These are phyloP conservation scores for Salix dunnii DNA, from an alignment of 345 rosid genomes.

Conservation along the genomic window DNA sequence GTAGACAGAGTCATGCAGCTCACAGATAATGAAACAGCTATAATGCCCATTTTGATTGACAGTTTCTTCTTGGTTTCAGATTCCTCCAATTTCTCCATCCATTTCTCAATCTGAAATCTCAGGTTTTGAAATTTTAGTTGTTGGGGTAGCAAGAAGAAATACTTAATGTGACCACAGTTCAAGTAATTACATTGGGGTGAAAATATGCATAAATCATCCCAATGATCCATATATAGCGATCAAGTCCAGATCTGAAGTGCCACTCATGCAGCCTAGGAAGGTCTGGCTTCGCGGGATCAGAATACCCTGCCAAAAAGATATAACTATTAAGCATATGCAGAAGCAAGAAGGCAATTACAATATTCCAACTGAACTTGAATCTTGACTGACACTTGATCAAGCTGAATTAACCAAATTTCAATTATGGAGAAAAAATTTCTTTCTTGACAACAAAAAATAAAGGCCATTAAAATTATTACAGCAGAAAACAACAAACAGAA, in stretches of 20 bases:
- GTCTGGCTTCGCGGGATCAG: slow-evolving; percentile 89
- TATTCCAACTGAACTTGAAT: not conserved
- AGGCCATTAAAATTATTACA: not conserved
- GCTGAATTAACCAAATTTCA: not conserved
- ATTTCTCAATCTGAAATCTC: slow-evolving; percentile 74
- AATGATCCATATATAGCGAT: slow-evolving; percentile 92
- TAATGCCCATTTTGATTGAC: slow-evolving; percentile 59
- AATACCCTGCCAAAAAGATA: slow-evolving; percentile 54
- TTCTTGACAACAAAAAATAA: not conserved
- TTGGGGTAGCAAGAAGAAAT: slow-evolving; percentile 9
- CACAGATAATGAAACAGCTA: slow-evolving; percentile 49
- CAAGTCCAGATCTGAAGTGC: slow-evolving; percentile 98
- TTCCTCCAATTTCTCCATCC: slow-evolving; percentile 98
- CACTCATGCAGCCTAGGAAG: slow-evolving; percentile 82
- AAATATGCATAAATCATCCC: slow-evolving; percentile 95
- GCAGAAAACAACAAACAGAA: not conserved
- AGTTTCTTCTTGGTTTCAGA: slow-evolving; percentile 65
- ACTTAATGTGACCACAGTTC: not conserved
- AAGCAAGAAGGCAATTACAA: not conserved
- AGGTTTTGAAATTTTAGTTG: slow-evolving; percentile 17
- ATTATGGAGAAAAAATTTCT: not conserved
- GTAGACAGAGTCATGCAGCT: slow-evolving; percentile 32
- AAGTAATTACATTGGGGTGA: slow-evolving; percentile 75
- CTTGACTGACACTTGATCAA: not conserved
- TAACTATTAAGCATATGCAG: slow-evolving; percentile 5